These are phyloP conservation scores for Moesziomyces sp. DNA, from an alignment of 1,284 basidiomycete species.

Conservation along the genomic window DNA sequence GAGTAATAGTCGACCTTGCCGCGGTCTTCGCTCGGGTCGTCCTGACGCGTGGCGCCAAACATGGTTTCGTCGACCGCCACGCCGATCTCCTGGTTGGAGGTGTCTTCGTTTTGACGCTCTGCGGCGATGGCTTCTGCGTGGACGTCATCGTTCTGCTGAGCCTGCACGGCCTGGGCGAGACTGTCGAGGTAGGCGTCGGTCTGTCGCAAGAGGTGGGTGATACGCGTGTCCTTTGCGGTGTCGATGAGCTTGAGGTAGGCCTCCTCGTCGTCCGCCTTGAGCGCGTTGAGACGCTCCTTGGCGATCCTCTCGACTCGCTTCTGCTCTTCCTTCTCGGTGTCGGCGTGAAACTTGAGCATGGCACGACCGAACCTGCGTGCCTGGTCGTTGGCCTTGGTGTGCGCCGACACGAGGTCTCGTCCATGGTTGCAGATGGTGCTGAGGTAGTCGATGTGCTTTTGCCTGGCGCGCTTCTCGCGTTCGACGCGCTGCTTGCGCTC, in stretches of 20 bases:
- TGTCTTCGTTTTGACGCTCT: slow-evolving; percentile 49
- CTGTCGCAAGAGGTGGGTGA: slow-evolving; percentile 93
- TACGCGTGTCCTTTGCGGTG: slow-evolving; percentile 98
- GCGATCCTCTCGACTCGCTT: slow-evolving; percentile 89
- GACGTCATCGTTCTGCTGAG: slow-evolving; percentile 84
- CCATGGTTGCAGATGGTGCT: slow-evolving; percentile 88
- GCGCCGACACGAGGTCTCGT: slow-evolving; percentile 76
- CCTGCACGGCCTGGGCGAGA: slow-evolving; percentile 90
- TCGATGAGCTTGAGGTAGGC: slow-evolving; percentile 99
- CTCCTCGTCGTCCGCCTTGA: slow-evolving; percentile 98
- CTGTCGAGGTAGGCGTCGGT: slow-evolving; percentile 96
- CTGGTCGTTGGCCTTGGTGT: slow-evolving; percentile 71
- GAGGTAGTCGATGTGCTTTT: slow-evolving; percentile 96
- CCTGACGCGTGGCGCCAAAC: slow-evolving; percentile 82
- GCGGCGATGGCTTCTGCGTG: slow-evolving; percentile 64
- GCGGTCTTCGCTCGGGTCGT: slow-evolving; percentile 73
- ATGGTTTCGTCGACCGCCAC: slow-evolving; percentile 81
- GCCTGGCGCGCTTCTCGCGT: slow-evolving; percentile 90
- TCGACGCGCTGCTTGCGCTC: slow-evolving; percentile 93
- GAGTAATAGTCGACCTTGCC: slow-evolving; percentile 94
- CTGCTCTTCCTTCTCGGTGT: slow-evolving; percentile 72
- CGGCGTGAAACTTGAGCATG: slow-evolving; percentile 70
- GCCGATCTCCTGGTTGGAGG: slow-evolving; percentile 60
- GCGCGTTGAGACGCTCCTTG: slow-evolving; percentile 97
- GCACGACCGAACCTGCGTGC: slow-evolving; percentile 70